These are phyloP conservation scores for Mitragyna speciosa DNA, from an alignment of 257 asterid species.

Conservation along the genomic window DNA sequence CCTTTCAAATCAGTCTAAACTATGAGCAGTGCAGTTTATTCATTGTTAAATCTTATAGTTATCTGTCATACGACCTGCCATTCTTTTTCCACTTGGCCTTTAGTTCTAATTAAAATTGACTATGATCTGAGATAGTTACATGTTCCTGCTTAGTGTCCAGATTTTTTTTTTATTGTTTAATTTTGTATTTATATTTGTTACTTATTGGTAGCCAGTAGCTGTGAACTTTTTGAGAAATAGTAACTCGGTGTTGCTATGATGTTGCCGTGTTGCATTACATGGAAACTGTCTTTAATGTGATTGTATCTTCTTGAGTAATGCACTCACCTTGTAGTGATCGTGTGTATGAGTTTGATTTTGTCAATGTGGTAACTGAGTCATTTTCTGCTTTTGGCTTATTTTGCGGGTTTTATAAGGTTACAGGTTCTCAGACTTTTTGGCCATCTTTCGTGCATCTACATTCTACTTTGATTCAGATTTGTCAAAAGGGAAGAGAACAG, in stretches of 20 bases:
- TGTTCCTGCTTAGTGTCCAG: not conserved
- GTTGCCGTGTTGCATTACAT: not conserved
- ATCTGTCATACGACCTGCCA: too few species aligned
- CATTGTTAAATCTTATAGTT: not conserved
- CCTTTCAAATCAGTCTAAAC: not conserved
- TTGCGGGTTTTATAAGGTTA: not conserved
- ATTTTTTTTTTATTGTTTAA: not conserved
- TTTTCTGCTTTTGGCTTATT: not conserved
- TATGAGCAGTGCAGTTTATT: not conserved
- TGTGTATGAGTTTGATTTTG: too few species aligned
- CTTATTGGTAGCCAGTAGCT: not conserved
- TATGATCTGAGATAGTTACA: not conserved
- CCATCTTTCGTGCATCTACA: not conserved
- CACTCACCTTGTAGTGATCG: too few species aligned
- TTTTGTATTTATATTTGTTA: not conserved
- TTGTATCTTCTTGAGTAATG: too few species aligned
- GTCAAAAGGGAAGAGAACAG: not conserved
- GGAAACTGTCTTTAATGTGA: not conserved
- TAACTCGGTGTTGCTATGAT: not conserved
- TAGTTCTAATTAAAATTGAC: not conserved
- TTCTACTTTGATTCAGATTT: not conserved
- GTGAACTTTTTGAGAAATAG: too few species aligned
- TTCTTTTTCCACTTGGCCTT: not conserved
- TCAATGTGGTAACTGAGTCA: too few species aligned
- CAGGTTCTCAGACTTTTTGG: not conserved